phyloP scores from a whole-genome alignment of 2,329 filamentous ascomycete genomes.

The Kalmusia sp. region DNA sequence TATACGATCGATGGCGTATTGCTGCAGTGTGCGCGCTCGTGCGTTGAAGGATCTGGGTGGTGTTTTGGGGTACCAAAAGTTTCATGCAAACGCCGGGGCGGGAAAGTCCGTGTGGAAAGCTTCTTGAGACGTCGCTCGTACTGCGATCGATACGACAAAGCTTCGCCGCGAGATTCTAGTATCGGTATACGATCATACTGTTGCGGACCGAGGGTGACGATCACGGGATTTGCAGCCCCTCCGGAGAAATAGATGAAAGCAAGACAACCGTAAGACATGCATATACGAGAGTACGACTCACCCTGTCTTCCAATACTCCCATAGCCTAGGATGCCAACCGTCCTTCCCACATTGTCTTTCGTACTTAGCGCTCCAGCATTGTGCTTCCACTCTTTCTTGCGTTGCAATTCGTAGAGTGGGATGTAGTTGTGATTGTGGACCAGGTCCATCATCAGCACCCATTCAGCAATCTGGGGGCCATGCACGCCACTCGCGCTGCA shows the following conservation, averaged over 20 bases:
- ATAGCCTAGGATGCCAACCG: conserved; percentile 67
- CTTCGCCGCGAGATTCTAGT: not conserved
- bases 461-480: conserved; percentile 71
- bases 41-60: conserved; percentile 8
- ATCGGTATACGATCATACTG: not conserved
- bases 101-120: conserved; percentile 9
- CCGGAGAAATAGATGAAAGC: conserved; percentile 1
- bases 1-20: conserved; percentile 1
- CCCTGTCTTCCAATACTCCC: conserved; percentile 68
- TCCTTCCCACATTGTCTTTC: conserved; percentile 64
- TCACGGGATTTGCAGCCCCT: not conserved
- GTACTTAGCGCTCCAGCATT: conserved; percentile 42
- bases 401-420: conserved; percentile 64
- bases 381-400: conserved; percentile 60
- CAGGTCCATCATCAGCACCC: conserved; percentile 69
- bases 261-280: conserved; percentile 1
- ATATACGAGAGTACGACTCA: conserved; percentile 34
- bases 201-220: not conserved
- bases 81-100: not conserved
- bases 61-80: not conserved
- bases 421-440: conserved; percentile 64
- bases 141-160: not conserved
- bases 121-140: conserved; percentile 9
- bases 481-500: conserved; percentile 65
- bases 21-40: conserved; percentile 3